Evolutionary conservation across 495 filamentous ascomycete species (phyloP).

Genomic region (Podospora sp.): DNA sequence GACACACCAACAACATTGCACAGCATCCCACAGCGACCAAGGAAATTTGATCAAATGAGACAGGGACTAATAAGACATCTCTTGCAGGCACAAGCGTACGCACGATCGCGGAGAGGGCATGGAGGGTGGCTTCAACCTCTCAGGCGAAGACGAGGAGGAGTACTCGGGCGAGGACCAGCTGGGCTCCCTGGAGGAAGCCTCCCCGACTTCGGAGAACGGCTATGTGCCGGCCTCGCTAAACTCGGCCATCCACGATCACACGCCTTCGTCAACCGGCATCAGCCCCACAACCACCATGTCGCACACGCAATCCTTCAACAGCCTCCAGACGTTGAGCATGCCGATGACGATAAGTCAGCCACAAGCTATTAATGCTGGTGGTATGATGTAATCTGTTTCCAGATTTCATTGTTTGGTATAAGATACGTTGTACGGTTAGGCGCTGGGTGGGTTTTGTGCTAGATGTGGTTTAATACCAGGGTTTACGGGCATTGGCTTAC

Average conservation of each 20-base stretch:
- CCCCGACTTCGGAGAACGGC: constrained; percentile 62
- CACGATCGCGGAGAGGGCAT: constrained; percentile 78
- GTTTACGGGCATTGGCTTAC: neutral
- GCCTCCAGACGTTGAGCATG: constrained; percentile 57
- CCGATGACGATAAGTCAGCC: constrained; percentile 60
- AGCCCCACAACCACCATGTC: constrained; percentile 35
- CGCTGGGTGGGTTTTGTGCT: constrained; percentile 11
- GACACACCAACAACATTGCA: constrained; percentile 37
- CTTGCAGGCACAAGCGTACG: constrained; percentile 83
- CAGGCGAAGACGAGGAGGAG: constrained; percentile 79
- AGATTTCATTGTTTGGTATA: constrained; percentile 9
- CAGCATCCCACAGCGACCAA: constrained; percentile 33
- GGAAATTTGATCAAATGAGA: constrained; percentile 20
- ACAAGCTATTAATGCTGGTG: constrained; percentile 49
- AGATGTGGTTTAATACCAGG: constrained; percentile 17
- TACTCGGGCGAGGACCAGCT: constrained; percentile 69
- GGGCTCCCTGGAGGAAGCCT: constrained; percentile 73
- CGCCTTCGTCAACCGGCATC: constrained; percentile 31
- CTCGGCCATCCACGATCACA: constrained; percentile 39
- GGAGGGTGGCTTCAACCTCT: constrained; percentile 65
- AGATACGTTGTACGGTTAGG: constrained; percentile 25
- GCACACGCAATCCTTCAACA: constrained; percentile 46
- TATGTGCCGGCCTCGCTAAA: constrained; percentile 52
- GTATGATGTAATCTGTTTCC: constrained; percentile 35
- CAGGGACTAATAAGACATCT: constrained; percentile 39